Evolutionary conservation across 805 yeast genomes (phyloP), one percentile per base, ranked within the genome.

Genomic region (Cyberlindnera galapagoensis): DNA sequence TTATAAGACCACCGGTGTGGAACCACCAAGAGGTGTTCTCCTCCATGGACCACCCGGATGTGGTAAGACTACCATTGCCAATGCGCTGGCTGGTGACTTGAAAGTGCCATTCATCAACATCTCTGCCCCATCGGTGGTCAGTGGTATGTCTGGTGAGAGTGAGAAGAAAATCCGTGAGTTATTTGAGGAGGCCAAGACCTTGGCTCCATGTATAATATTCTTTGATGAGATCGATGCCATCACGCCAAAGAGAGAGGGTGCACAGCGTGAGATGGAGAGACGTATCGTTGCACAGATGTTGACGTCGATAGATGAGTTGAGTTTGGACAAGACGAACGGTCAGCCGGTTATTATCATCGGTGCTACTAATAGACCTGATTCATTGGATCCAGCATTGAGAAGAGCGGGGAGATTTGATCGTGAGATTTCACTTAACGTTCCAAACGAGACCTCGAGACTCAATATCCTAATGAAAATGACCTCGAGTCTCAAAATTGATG

Each of bases 21-120:
- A 86, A 44, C 97, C 97, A 12, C 95, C 97, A 13, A 68, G 96
- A 17, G 97, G 97, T 26, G 83, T 92, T 1, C 56, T 92, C 19
- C 59, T 92, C n/a, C 94, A 88, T 56, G 98, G 98, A 0, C 98
- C 98, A 0, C 98, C 97, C 2, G 98, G 98, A 11, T 92, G 98
- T 65, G 98, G 98, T 55, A 92, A 92, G 51, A 92, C 98, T 0
- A 80, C 95, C 26, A 78, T 92, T 33, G 98, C 98, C 4, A 87
- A 87, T 56, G 96, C 97, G 0, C 63, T 92, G 15, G 98, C 98
- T 2, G 95, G 95, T 18, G 95, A 90, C 51, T 67, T 92, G 20
- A 82, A 86, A 45, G 95, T 92, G 0, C 96, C 97, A 0, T 92
- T 92, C 52, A 75, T 92, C 12, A 80, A 82, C 27, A 69, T 92